A percentile compares a stretch with the other conserved stretches of the same genome.
These are phyloP conservation scores for Schrenkiella parvula DNA, from an alignment of 345 rosid species.

Conservation along the genomic window DNA sequence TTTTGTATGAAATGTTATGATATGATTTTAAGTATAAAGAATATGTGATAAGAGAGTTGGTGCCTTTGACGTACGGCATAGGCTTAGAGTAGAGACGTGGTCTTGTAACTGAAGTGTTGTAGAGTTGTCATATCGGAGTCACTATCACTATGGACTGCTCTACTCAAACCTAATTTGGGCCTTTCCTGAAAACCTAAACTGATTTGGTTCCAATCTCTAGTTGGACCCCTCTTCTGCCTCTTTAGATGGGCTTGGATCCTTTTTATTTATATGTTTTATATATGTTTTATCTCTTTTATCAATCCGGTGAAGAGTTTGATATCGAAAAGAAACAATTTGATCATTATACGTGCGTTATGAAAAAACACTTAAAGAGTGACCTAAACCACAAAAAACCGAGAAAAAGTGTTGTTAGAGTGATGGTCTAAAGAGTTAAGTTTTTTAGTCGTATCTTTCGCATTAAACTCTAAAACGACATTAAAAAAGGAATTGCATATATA, in stretches of 20 bases:
- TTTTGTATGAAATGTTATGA: not conserved
- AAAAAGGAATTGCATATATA: not conserved
- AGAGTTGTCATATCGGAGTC: conserved; percentile 26
- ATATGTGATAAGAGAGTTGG: not conserved
- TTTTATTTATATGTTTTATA: too few species aligned
- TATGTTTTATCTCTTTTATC: not conserved
- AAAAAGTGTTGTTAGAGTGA: not conserved
- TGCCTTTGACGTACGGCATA: conserved; percentile 31
- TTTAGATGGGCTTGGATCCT: conserved; percentile 17
- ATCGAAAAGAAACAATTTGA: not conserved
- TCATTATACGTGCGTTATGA: not conserved
- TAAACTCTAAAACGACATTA: not conserved
- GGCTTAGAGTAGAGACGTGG: conserved; percentile 18
- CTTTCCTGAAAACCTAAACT: conserved; percentile 7
- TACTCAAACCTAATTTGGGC: conserved; percentile 27
- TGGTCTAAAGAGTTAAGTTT: not conserved
- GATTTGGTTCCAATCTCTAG: not conserved
- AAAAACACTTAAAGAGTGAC: not conserved
- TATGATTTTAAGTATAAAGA: not conserved
- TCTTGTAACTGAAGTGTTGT: conserved; percentile 5
- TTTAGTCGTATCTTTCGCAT: not conserved
- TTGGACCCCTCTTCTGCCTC: conserved; percentile 10
- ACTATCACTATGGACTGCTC: conserved; percentile 20
- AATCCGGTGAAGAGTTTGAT: not conserved
- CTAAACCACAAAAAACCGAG: not conserved